Base-by-base conservation (phyloP, 2,329 filamentous ascomycete species). In the Canariomyces notabilis region DNA sequence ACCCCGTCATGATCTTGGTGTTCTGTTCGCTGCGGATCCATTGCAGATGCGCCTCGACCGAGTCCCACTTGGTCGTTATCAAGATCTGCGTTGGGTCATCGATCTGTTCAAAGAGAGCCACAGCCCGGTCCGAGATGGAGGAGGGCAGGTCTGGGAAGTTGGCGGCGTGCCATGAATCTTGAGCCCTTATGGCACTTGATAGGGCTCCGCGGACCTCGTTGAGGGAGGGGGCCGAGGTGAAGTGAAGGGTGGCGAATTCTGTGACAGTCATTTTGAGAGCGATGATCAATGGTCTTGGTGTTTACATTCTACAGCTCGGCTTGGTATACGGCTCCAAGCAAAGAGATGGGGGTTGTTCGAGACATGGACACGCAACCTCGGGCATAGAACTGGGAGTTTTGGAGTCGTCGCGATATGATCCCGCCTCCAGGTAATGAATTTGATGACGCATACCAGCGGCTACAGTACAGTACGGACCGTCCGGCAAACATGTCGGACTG, bases 11-110 rank as follows among this genome's bases (percentile, higher is more conserved):
- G 43, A 62, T 56, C 5, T 49, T 41, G 40, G 62, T 50, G 55
- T 75, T 75, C 23, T 68, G 68, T 3, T 60, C 52, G 41, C 66
- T 70, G 36, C 61, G 58, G 39, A 74, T 66, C 72, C 74, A 77
- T 40, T 64, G 52, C 37, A 48, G 51, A 47, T 76, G 71, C 5
- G 64, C 65, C 12, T 62, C 64, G 16, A 64, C 62, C 0, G 67
- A 70, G 44, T 66, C 61, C 73, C 73, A 75, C 9, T 67, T 63
- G 15, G 72, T 68, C 4, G 67, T 69, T 51, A 76, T 62, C 52
- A 76, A 59, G n/a, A 71, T 48, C 21, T 59, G 55, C 2, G 64
- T 57, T 9, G 64, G 63, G 44, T 70, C 61, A 36, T 67, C 63
- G 46, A 64, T 37, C 52, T 68, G 64, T 33, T 62, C 57, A 49